A percentile compares a stretch with the other conserved stretches of the same genome.
Conservation (phyloP, 2,329 filamentous ascomycete species). For the Lasiodiplodia gonubiensis region DNA sequence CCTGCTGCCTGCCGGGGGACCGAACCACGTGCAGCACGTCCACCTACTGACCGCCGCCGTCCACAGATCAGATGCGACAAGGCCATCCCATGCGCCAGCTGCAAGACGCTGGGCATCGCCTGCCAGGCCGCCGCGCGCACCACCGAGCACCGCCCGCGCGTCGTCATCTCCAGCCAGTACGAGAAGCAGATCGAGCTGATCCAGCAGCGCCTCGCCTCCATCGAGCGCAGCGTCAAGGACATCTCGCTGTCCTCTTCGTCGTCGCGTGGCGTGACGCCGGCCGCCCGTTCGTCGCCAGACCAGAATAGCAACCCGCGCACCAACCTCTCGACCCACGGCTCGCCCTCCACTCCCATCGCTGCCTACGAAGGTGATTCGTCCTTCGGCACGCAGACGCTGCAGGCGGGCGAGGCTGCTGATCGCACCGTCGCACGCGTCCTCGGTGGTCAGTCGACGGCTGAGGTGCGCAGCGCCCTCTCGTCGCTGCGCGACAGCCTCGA, state of each 20-base stretch:
- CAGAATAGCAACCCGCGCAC: background rate
- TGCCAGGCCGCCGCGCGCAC: conserved; percentile 18
- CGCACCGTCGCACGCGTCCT: conserved; percentile 41
- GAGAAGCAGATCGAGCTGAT: conserved; percentile 61
- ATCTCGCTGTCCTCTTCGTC: background rate
- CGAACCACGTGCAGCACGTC: no score
- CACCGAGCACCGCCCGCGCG: conserved; percentile 19
- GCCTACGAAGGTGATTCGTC: conserved; percentile 58
- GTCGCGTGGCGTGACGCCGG: background rate
- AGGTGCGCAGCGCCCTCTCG: conserved; percentile 41
- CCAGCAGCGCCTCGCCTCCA: conserved; percentile 56
- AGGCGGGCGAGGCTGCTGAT: conserved; percentile 53
- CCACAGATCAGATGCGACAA: conserved; percentile 25
- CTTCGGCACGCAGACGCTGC: conserved; percentile 55
- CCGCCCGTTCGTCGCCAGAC: conserved; percentile 14
- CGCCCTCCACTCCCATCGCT: conserved; percentile 39
- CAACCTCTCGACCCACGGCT: conserved; percentile 29
- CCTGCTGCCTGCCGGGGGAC: no score
- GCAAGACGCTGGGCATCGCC: conserved; percentile 14
- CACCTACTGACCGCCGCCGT: background rate
- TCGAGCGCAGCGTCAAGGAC: conserved; percentile 51
- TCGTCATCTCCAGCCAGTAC: conserved; percentile 28
- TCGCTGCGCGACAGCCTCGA: conserved; percentile 43
- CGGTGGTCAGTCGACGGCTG: conserved; percentile 36
- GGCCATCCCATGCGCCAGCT: conserved; percentile 15